Conservation (phyloP, 2,329 filamentous ascomycete species). For the Alternaria sp. region DNA sequence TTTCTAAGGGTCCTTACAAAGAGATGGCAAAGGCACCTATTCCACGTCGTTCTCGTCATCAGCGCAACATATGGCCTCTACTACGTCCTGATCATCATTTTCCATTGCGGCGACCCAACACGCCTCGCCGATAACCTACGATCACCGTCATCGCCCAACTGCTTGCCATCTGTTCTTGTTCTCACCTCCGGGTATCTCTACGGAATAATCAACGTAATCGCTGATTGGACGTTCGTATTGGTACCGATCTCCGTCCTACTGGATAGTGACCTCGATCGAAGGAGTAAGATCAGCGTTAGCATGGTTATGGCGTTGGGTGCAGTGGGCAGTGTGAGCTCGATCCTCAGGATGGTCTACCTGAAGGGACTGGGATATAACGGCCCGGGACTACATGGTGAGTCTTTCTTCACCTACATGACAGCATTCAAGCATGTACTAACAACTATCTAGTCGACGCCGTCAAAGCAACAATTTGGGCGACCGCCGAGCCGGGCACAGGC, state of each 20-base stretch:
- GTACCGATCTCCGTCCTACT: slow-evolving; percentile 42
- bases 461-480: slow-evolving; percentile 53
- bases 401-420: not conserved
- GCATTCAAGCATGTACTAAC: slow-evolving; percentile 7
- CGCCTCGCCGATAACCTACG: slow-evolving; percentile 31
- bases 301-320: slow-evolving; percentile 54
- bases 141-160: slow-evolving; percentile 16
- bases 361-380: slow-evolving; percentile 27
- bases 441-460: slow-evolving; percentile 36
- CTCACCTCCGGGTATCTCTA: slow-evolving; percentile 40
- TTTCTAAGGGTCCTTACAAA: slow-evolving; percentile 44
- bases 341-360: slow-evolving; percentile 43
- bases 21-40: slow-evolving; percentile 34
- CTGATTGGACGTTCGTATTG: slow-evolving; percentile 46
- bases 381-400: slow-evolving; percentile 14
- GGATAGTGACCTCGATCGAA: slow-evolving; percentile 52
- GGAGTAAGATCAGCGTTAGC: slow-evolving; percentile 55
- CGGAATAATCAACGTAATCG: slow-evolving; percentile 39
- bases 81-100: slow-evolving; percentile 38
- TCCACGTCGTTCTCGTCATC: slow-evolving; percentile 1
- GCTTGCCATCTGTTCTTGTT: slow-evolving; percentile 30
- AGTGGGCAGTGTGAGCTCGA: slow-evolving; percentile 39
- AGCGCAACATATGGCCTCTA: slow-evolving; percentile 29
- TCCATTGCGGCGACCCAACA: slow-evolving; percentile 39
- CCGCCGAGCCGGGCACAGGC: slow-evolving; percentile 58